Conservation (phyloP, 352 stramenopile species). For the Peronospora tabacina region DNA sequence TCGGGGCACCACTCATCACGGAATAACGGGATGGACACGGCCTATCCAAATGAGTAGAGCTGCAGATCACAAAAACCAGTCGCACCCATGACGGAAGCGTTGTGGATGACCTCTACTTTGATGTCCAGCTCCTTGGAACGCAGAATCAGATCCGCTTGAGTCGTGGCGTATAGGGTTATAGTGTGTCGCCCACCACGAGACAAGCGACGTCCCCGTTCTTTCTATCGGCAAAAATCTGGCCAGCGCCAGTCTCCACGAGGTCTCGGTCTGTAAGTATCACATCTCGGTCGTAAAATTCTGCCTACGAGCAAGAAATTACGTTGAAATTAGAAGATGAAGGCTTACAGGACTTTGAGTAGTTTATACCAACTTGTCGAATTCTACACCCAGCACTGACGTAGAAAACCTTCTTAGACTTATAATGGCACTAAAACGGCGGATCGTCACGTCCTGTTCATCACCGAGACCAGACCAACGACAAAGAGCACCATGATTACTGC, state of each 20-base stretch:
- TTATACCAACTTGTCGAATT: slow-evolving; percentile 58
- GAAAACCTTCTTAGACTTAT: slow-evolving; percentile 92
- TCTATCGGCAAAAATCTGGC: slow-evolving; percentile 90
- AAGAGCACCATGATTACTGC: slow-evolving; percentile 84
- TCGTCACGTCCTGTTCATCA: slow-evolving; percentile 97
- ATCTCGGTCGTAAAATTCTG: slow-evolving; percentile 92
- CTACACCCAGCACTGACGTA: slow-evolving; percentile 93
- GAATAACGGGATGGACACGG: slow-evolving; percentile 98
- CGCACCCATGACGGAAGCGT: slow-evolving; percentile 97
- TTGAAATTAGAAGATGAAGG: background rate
- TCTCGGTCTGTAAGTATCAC: slow-evolving; percentile 89
- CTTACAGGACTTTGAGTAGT: too few relatives aligned
- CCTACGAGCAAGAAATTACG: slow-evolving; percentile 11
- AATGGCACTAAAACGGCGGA: slow-evolving; percentile 93
- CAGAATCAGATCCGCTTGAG: slow-evolving; percentile 97
- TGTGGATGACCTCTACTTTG: slow-evolving; percentile 95
- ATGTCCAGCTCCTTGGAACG: slow-evolving; percentile 90
- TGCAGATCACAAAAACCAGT: slow-evolving; percentile 93
- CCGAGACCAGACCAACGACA: slow-evolving; percentile 94
- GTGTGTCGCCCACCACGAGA: slow-evolving; percentile 96
- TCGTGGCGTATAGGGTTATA: slow-evolving; percentile 98
- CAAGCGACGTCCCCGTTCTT: slow-evolving; percentile 93
- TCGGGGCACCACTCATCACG: too few relatives aligned
- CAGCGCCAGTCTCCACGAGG: slow-evolving; percentile 93
- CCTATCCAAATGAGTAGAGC: slow-evolving; percentile 98